Base-by-base conservation (phyloP, 2,329 filamentous ascomycete genomes). In the Penicillium sp. region DNA sequence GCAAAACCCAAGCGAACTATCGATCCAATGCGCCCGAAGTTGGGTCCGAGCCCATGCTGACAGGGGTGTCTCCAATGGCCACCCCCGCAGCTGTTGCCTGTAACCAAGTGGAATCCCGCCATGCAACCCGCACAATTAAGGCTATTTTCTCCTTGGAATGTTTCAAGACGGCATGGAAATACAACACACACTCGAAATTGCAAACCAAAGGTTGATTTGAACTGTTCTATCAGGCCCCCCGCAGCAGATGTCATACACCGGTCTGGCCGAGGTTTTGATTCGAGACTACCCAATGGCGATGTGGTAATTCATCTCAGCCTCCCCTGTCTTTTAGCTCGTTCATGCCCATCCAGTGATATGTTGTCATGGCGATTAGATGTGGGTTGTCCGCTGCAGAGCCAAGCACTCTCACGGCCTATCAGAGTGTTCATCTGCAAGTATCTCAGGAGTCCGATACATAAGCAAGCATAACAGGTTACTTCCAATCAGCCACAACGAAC, bases 41-140 rank as follows among this genome's bases (percentile, higher is more conserved):
- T 55, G 53, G 60, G 63, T 54, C 58, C 60, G 63, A 63, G 62
- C 60, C 63, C 56, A 53, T 55, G 57, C 61, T 59, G 57, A 65
- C 56, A 39, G 49, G 59, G 49, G 38, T 17, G 49, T 36, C 43
- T 19, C 23, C n/a, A 44, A 51, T 51, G 52, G 53, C 51, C 55
- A 57, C 56, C 56, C 57, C 61, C 53, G 55, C 60, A 64, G 57
- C 61, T 36, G 38, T n/a, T 55, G 27, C 33, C 51, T 38, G 43
- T 48, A 38, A 54, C 17, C 60, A 57, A 62, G 58, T 63, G 47
- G 49, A 58, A 45, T 52, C 43, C 33, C 23, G 36, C 39, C 27
- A 23, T 33, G 25, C 35, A 33, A 42, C 19, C 19, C 31, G 17
- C 38, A 42, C 53, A 33, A 25, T 31, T 15, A 39, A 44, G 39